Base-by-base conservation (phyloP, 1,284 basidiomycete genomes). In the Ceratobasidium papillatum region DNA sequence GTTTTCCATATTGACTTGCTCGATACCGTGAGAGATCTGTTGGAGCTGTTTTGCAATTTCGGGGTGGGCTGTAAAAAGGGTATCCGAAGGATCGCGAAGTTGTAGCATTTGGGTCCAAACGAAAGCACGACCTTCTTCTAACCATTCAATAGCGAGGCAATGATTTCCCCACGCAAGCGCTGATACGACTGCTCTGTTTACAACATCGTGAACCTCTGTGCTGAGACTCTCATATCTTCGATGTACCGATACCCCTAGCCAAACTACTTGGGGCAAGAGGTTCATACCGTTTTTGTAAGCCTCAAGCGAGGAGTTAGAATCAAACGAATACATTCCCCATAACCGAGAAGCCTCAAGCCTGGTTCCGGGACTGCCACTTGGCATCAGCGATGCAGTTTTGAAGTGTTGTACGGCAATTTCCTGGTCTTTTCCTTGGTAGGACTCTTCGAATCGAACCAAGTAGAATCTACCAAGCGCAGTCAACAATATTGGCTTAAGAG, bases 101-200 rank as follows among this genome's bases (percentile, higher is more conserved):
- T 76, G 68, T n/a, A 78, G 66, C 8, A 75, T 36, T 43, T 79
- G 78, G 12, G 73, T 65, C 79, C 79, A 80, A 43, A 80, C 74
- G 32, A 80, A 75, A 11, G 75, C 77, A 5, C 79, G 75, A 32
- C 79, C 79, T 56, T 78, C 61, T 66, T 80, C 79, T 2, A 79
- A 58, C 77, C 78, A 80, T 47, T 80, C 78, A 3, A 80, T 12
- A 8, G 52, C 52, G 14, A 56, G 14, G 1, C 5, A 11, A 36
- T 34, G 36, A 2, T 58, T 17, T 1, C n/a, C 14, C 30, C 3
- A 8, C 34, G 9, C 22, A 22, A 77, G 73, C 0, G 77, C 77
- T 19, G 63, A 51, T 14, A 61, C 75, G 3, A 49, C 47, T 3
- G 64, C 64, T 32, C 54, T 32, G 3, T 14, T 34, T 1, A 30